Percentiles rank a stretch among this genome's conserved stretches.
phyloP scores from a whole-genome alignment of 257 asterid genomes.

The Forsythia viridissima region DNA sequence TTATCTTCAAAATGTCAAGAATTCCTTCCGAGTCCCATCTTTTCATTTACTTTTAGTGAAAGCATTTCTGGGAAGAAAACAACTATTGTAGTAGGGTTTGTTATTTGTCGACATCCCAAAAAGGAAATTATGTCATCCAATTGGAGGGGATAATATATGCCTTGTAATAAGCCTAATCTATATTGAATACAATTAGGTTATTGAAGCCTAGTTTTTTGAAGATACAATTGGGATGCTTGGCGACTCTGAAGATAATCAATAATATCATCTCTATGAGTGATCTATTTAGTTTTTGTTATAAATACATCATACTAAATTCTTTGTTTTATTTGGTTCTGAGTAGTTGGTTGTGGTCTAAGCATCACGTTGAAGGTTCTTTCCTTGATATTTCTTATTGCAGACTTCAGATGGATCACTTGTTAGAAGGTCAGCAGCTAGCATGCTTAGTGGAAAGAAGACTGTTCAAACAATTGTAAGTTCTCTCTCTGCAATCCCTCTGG shows the following conservation, averaged over 20 bases:
- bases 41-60: not conserved
- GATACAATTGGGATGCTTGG: too few relatives aligned
- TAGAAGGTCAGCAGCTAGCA: constrained; percentile 94
- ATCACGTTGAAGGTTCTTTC: constrained; percentile 10
- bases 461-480: constrained; percentile 71
- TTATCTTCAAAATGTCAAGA: not conserved
- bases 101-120: not conserved
- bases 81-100: not conserved
- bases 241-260: too few relatives aligned
- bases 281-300: not conserved
- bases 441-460: constrained; percentile 94
- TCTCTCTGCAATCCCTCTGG: not conserved
- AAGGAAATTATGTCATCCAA: not conserved
- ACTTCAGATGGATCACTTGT: constrained; percentile 62
- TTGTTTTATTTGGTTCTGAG: not conserved
- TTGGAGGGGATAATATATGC: too few relatives aligned
- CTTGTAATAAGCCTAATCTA: too few relatives aligned
- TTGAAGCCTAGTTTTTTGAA: too few relatives aligned
- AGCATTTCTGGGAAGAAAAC: not conserved
- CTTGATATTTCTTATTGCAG: constrained; percentile 45
- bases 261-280: not conserved
- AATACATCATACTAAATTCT: not conserved
- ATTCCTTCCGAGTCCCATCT: not conserved
- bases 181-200: too few relatives aligned
- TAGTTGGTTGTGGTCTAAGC: constrained; percentile 3